Percentiles rank a stretch among this genome's conserved stretches.
phyloP scores from a whole-genome alignment of 441 rosid species.

The Corymbia citriodora region DNA sequence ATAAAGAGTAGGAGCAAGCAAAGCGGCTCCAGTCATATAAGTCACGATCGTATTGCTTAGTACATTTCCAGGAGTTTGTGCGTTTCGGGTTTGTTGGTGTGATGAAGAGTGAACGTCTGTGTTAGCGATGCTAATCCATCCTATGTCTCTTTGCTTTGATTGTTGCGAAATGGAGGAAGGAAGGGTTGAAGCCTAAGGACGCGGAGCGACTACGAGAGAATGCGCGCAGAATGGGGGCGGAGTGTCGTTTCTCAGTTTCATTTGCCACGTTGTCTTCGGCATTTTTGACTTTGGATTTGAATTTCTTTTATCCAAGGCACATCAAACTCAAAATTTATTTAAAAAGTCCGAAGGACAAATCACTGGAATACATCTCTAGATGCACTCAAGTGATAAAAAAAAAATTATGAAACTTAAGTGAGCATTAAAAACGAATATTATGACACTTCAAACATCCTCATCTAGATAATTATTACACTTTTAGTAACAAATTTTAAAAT shows the following conservation, averaged over 20 bases:
- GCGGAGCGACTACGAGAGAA: constrained; percentile 68
- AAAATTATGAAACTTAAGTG: too few species aligned
- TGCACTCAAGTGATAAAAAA: not conserved
- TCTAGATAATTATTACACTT: too few species aligned
- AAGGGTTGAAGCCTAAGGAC: constrained; percentile 60
- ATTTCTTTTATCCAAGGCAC: not conserved
- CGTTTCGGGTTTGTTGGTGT: not conserved
- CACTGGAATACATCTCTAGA: too few species aligned
- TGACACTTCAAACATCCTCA: too few species aligned
- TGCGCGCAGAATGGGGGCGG: constrained; percentile 73
- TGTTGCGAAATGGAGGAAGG: constrained; percentile 17
- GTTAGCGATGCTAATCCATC: not conserved
- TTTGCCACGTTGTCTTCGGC: not conserved
- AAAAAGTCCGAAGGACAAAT: not conserved
- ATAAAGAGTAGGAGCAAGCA: too few species aligned
- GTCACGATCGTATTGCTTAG: not conserved
- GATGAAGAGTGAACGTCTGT: not conserved
- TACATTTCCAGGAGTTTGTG: not conserved
- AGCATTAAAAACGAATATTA: too few species aligned
- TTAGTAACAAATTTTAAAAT: too few species aligned
- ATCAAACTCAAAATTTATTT: not conserved
- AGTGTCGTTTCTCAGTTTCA: too few species aligned
- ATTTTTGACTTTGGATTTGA: not conserved
- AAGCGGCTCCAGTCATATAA: not conserved
- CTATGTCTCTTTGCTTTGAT: too few species aligned